These are phyloP conservation scores for Fusarium sp. DNA, from an alignment of 2,329 filamentous ascomycete genomes.

Conservation along the genomic window DNA sequence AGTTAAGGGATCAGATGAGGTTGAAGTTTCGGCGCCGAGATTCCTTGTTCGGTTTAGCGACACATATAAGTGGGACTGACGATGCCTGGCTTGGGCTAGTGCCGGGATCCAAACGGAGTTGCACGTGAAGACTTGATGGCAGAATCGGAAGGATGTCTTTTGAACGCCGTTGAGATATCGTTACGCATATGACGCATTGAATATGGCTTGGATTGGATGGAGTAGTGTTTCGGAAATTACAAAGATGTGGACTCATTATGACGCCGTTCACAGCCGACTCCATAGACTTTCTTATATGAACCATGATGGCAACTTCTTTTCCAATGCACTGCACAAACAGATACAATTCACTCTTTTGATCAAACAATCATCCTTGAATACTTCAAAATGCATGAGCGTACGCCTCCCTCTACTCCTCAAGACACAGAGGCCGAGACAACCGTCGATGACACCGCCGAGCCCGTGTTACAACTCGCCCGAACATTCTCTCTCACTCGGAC, in stretches of 20 bases:
- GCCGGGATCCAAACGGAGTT: background rate
- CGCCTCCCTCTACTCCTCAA: background rate
- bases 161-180: background rate
- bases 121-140: background rate
- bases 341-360: background rate
- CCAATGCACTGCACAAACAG: no score
- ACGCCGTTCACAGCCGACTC: background rate
- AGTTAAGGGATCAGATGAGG: background rate
- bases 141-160: accelerated
- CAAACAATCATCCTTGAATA: accelerated
- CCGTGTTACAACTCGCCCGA: slow-evolving; percentile 24
- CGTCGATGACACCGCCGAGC: slow-evolving; percentile 6
- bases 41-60: slow-evolving; percentile 15
- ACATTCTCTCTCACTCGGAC: slow-evolving; percentile 29
- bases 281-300: background rate
- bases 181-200: background rate
- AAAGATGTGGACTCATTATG: background rate
- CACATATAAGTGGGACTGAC: background rate
- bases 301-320: background rate
- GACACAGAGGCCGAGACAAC: slow-evolving; percentile 9
- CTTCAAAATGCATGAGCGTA: background rate
- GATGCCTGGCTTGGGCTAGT: background rate
- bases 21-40: slow-evolving; percentile 30
- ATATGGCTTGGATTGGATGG: accelerated
- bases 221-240: background rate